Evolutionary conservation across 768 basidiomycete species (phyloP), one percentile per base, ranked within the genome.

Genomic region (Amanita rubescens): DNA sequence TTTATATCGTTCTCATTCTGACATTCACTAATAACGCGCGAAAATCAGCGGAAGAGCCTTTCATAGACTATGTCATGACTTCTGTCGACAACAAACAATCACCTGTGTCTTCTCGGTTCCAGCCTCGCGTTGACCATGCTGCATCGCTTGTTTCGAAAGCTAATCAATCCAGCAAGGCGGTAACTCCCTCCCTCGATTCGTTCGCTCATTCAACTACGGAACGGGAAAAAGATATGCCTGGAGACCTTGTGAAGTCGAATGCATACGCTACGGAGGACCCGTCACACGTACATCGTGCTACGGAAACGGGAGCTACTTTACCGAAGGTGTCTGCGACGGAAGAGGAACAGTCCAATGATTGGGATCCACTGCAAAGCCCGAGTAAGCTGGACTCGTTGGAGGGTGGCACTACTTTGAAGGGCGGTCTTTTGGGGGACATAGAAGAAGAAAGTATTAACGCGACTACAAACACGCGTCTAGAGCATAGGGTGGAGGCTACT

Each of bases 381-480:
- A 42, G 42, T 53, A 11, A 37, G n/a, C 51, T 46, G 37, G 54
- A 57, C 15, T 51, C 46, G 11, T 33, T 45, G n/a, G 39, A 47
- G 37, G 53, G 33, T 17, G 48, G 49, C 20, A 39, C 25, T 3
- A 55, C 54, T 41, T 53, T 58, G 27, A 58, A 58, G 32, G 55
- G 57, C n/a, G 52, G 59, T 7, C 41, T 60, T n/a, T 53, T 61
- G 19, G 60, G 60, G 25, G 60, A 55, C 7, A 53, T 57, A 30
- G 60, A 56, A 34, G 61, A 62, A 22, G 64, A 61, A 43, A 61
- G 57, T 9, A 64, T 63, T 37, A 54, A 63, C 34, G 58, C 64
- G 38, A 64, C 64, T 44, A 56, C 64, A 24, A 62, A 62, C 46
- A 67, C 64, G 11, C 65, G 62, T 24, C 53, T 64, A 15, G 47